Base-by-base conservation (phyloP, 495 filamentous ascomycete genomes). In the Penicillium dipodomyicola region DNA sequence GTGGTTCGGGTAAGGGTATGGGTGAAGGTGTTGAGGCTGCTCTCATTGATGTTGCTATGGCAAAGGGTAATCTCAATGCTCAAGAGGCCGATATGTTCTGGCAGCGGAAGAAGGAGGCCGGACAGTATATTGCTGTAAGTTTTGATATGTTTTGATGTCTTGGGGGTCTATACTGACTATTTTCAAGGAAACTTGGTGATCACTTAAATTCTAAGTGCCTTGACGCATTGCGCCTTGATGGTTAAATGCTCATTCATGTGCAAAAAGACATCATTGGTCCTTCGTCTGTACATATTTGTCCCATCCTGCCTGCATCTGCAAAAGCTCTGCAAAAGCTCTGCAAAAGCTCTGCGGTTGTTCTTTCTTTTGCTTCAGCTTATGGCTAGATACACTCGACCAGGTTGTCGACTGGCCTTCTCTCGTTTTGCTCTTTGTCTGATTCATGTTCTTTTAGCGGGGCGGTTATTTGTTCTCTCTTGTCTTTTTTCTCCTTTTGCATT, bases 1-100 rank as follows among this genome's bases (percentile, higher is more conserved):
- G 95, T 64, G 94, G 94, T 19, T 92, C 88, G 65, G 88, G 84
- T 57, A 89, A 91, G 76, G 94, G 94, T 6, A 98, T 98, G 94
- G 94, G 94, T 40, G 94, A 97, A 68, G 95, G 94, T 15, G 94
- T 98, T 0, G 90, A 97, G 71, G 77, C 81, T 51, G 88, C 90
- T 2, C 77, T 95, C 15, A 75, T 92, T 20, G 88, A 93, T 60
- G 88, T 91, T 4, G 87, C 88, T 25, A 89, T 91, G 83, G 76
- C 80, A 41, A 92, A 89, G 78, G 91, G 89, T 5, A 88, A 88
- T 58, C 70, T 94, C 22, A 84, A 87, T 60, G 67, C 76, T 30
- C 82, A 89, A 29, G 89, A 91, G 67, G 90, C 90, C 0, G 76
- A 80, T 69, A 73, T 83, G 50, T 96, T 92, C 67, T 93, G 91